Base-by-base conservation (phyloP, 2,329 filamentous ascomycete genomes). In the Fusarium sarcochroum region DNA sequence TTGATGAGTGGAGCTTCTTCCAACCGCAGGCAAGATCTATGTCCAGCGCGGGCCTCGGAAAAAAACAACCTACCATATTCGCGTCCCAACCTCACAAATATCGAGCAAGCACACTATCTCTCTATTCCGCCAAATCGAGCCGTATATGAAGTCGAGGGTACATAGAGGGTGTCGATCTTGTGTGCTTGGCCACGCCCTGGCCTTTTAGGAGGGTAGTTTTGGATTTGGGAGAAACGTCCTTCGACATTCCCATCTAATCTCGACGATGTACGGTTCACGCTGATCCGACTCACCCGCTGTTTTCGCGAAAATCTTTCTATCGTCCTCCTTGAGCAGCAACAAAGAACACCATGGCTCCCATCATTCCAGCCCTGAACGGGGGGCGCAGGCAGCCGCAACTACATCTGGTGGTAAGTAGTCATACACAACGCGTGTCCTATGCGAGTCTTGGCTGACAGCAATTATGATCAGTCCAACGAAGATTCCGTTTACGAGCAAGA, bases 401-500 rank as follows among this genome's bases (percentile, higher is more conserved):
- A 59, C 80, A 84, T 62, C 79, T 86, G 46, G 80, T 87, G 32
- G 85, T 87, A 76, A 47, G 61, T 58, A 82, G 78, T 37, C 25
- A 45, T 17, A 49, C 32, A 30, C 52, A 18, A 51, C 48, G 25
- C 30, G 45, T 52, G 25, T 55, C 27, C 7, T 11, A 20, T 45
- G n/a, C n/a, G n/a, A 45, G 10, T 2, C 20, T n/a, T 15, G 18
- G 69, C 74, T 82, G 63, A 77, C 70, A 32, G 40, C 37, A 73
- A 74, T 70, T 73, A 3, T 69, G 6, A 38, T 13, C 25, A 95
- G 89, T 86, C 90, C 73, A 92, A 94, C 77, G 93, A 97, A 82
- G 96, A 99, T 82, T 91, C 93, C 56, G 88, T 97, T 64, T 99
- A 98, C 85, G 97, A 99, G 82, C 94, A 98, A 81, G 96, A 99